Evolutionary conservation across 2,329 filamentous ascomycete species (phyloP), one percentile per base, ranked within the genome.

Genomic region (Paracorniculantispora psalliotae): DNA sequence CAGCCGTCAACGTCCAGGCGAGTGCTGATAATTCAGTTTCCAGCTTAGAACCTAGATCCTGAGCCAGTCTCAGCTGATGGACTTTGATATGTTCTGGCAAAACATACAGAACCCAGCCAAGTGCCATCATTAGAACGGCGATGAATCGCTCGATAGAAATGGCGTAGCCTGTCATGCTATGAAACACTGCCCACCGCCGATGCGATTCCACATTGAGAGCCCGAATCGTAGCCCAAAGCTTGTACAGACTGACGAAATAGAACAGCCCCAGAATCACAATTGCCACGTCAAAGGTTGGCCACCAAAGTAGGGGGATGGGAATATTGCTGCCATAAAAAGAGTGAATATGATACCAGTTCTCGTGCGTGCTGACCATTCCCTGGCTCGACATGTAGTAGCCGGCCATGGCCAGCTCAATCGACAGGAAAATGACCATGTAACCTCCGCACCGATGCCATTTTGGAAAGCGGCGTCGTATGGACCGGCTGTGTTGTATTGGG

Each of bases 121-220:
- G 5, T 10, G 10, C 28, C 5, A 54, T 19, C 8, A 54, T 25
- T n/a, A 54, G 23, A 10, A 17, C 2, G 7, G 51, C 35, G 10
- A 43, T 54, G 8, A 44, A 35, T 12, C 51, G 51, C 51, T 54
- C 51, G 23, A 54, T 54, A 2, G 51, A 39, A 25, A 54, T 53
- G 10, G 50, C 50, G 21, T 53, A 53, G n/a, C 50, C 50, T 4
- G 50, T 53, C 50, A 53, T 53, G 50, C 50, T 53, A 28, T 54
- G 51, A 33, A 54, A 54, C 12, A 54, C 51, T 6, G 51, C 51
- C 51, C 51, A 54, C 2, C 39, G 25, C 10, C 51, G 51, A 19
- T 54, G 39, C 23, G 51, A n/a, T 39, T 54, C 51, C 3, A 54
- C 7, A 21, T 30, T 44, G 4, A 33, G n/a, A 13, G 21, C n/a